Evolutionary conservation across 1,284 basidiomycete genomes (phyloP).

Genomic region (Ganoderma meredithae): DNA sequence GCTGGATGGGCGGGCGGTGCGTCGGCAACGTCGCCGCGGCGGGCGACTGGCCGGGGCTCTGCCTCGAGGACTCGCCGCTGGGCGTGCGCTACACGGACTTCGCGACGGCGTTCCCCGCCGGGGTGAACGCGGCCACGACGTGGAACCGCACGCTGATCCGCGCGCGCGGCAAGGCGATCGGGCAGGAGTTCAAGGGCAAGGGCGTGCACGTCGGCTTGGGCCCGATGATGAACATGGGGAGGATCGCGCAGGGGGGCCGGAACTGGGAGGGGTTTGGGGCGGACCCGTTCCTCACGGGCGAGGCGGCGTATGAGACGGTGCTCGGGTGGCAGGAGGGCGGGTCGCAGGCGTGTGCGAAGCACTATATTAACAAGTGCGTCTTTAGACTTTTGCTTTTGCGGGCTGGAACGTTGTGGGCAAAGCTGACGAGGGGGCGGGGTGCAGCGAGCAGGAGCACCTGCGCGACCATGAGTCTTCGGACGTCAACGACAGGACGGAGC

Average conservation of each 20-base stretch:
- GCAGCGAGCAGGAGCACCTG: conserved; percentile 72
- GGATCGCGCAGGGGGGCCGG: conserved; percentile 70
- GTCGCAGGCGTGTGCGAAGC: conserved; percentile 83
- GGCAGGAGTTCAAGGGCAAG: conserved; percentile 79
- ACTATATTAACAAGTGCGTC: conserved; percentile 74
- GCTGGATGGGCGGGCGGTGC: conserved; percentile 54
- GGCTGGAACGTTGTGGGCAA: not conserved
- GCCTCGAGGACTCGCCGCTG: conserved; percentile 66
- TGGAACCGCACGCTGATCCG: conserved; percentile 75
- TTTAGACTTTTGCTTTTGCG: conserved; percentile 37
- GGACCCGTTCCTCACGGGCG: conserved; percentile 79
- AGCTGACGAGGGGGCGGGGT: not conserved
- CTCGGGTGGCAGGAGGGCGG: conserved; percentile 77
- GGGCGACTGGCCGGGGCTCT: conserved; percentile 64
- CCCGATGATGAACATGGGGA: conserved; percentile 77
- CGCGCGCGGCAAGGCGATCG: conserved; percentile 77
- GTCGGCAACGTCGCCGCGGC: conserved; percentile 51
- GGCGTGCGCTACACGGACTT: conserved; percentile 56
- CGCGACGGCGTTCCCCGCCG: conserved; percentile 67
- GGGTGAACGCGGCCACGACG: conserved; percentile 64
- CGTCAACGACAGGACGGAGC: conserved; percentile 80
- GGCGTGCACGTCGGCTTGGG: conserved; percentile 79
- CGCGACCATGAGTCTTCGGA: conserved; percentile 64
- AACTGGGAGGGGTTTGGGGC: conserved; percentile 90
- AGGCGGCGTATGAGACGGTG: conserved; percentile 78